Base-by-base conservation (phyloP, 805 yeast genomes). In the Kuraishia piskuri region DNA sequence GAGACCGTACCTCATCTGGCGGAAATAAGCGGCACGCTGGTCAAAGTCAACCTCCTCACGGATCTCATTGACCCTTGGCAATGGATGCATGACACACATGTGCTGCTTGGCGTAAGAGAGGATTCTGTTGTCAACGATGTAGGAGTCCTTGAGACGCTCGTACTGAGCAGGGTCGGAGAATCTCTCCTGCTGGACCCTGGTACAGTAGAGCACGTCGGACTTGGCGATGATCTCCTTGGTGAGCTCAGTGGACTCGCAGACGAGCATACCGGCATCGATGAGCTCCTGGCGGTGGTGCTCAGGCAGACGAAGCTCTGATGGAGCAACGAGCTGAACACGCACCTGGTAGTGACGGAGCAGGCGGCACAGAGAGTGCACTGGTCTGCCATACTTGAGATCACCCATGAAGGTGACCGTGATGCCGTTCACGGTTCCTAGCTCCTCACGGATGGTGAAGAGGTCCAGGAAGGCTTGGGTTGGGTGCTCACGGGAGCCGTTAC, bases 1-100 rank as follows among this genome's bases (percentile, higher is more conserved):
- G 69, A 94, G 78, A 57, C 99, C 99, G 68, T 94, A 92, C 72
- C 96, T 87, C 99, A 94, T 94, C 78, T 94, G 98, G 82, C 99
- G 88, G 80, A 94, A 94, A 77, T 94, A 94, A 55, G 99, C 98
- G 59, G 99, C 98, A 72, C 99, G 88, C 72, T 92, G 97, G 73
- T 94, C 99, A 67, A 92, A 94, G 71, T 94, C 99, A 65, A 94
- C 98, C 76, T 94, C 99, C 74, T 91, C 98, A 66, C 88, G 88
- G 63, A 94, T 92, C 75, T 94, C 99, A 64, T 83, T 86, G 59
- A 90, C 91, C 73, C 99, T 88, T 68, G 99, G 99, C 64, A 94
- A 82, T 69, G 99, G 99, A 70, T 94, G 99, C 96, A 94, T 86
- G 59, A 94, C 87, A 71, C 97, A 90, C 98, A 94, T 94, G 74